These are phyloP conservation scores for Skeletonema potamos DNA, from an alignment of 108 stramenopile species.

Conservation along the genomic window DNA sequence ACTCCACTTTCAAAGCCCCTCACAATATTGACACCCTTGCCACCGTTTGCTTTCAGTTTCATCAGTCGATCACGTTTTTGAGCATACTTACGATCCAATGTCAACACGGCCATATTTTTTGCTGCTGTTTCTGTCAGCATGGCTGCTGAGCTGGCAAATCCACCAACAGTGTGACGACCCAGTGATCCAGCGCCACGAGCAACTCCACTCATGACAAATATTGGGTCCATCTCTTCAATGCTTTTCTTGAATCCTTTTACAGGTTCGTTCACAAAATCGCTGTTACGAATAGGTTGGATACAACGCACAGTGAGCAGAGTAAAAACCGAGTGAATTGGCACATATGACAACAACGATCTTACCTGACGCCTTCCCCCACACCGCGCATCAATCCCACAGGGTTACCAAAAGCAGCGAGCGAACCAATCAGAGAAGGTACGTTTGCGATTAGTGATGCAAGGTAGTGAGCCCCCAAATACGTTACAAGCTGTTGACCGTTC, in stretches of 20 bases:
- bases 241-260: constrained; percentile 78
- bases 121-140: constrained; percentile 77
- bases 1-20: constrained; percentile 76
- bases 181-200: constrained; percentile 85
- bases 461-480: constrained; percentile 77
- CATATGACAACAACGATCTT: constrained; percentile 16
- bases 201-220: constrained; percentile 80
- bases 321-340: constrained; percentile 8
- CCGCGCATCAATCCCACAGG: constrained; percentile 85
- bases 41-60: constrained; percentile 37
- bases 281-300: not conserved
- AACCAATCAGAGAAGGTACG: constrained; percentile 81
- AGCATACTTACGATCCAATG: constrained; percentile 87
- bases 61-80: constrained; percentile 63
- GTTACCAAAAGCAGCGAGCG: constrained; percentile 86
- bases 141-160: constrained; percentile 84
- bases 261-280: constrained; percentile 82
- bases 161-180: constrained; percentile 87
- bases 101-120: constrained; percentile 84
- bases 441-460: constrained; percentile 70
- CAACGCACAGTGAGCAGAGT: not conserved
- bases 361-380: constrained; percentile 75
- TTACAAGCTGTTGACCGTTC: constrained; percentile 50
- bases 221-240: constrained; percentile 78
- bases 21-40: constrained; percentile 48